Conservation (phyloP, 495 filamentous ascomycete genomes). For the Talaromyces proteolyticus region DNA sequence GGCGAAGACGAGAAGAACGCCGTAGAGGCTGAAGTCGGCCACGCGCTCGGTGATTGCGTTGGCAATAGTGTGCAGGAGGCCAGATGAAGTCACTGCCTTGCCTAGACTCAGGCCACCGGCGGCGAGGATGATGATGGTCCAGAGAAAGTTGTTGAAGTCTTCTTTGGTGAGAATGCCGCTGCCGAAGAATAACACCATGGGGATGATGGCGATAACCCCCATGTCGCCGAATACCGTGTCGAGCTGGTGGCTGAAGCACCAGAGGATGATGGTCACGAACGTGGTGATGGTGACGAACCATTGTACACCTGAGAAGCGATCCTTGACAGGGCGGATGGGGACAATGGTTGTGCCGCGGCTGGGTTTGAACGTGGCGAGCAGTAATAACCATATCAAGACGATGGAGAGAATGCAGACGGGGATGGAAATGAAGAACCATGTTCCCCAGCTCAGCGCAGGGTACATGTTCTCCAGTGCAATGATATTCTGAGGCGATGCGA, state of each 20-base stretch:
- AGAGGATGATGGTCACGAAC: conserved; percentile 79
- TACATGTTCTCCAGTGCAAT: conserved; percentile 94
- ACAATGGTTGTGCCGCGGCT: conserved; percentile 84
- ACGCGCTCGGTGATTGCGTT: conserved; percentile 64
- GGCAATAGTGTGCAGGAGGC: conserved; percentile 87
- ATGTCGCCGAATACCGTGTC: conserved; percentile 90
- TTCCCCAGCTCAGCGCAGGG: conserved; percentile 81
- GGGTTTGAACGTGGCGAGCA: conserved; percentile 79
- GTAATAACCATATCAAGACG: conserved; percentile 79
- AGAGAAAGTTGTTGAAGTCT: conserved; percentile 99
- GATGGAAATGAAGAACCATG: conserved; percentile 94
- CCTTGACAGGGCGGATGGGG: conserved; percentile 80
- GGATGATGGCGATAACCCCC: conserved; percentile 96
- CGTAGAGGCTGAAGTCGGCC: conserved; percentile 76
- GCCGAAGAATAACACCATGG: conserved; percentile 92
- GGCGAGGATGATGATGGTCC: conserved; percentile 99
- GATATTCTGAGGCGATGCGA: conserved; percentile 95
- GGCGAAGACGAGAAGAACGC: conserved; percentile 80
- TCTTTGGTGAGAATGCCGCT: conserved; percentile 97
- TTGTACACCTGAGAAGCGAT: conserved; percentile 82
- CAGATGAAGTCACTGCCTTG: conserved; percentile 90
- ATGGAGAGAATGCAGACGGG: conserved; percentile 91
- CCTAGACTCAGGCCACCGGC: conserved; percentile 90
- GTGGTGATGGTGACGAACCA: conserved; percentile 89
- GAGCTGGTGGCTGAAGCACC: conserved; percentile 88